Evolutionary conservation across 371 early-diverging fungal species (phyloP), one percentile per base, ranked within the genome.

Genomic region (Cokeromyces recurvatus): DNA sequence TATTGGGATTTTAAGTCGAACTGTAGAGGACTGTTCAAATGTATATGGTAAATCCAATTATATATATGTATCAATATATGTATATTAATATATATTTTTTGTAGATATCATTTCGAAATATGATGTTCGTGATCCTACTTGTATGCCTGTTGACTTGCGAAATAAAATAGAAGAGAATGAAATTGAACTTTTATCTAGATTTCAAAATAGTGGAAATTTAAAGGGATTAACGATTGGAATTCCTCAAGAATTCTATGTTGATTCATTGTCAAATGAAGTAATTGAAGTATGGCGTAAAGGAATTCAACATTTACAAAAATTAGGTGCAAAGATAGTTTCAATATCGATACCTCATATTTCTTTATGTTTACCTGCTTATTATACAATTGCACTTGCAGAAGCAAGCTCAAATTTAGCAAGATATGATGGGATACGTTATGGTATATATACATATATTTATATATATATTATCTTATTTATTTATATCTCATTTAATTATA

Each of bases 401-500:
- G 95, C 97, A 4, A 84, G 87, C 11, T 92, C 92, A 14, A 95
- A 94, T 56, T 56, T 96, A 52, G 85, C 94, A 42, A 71, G 91
- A 44, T 96, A 79, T 50, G 92, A 94, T 63, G 97, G 97, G 2
- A 56, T 91, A 11, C 78, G 91, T 41, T 95, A 86, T 63, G 95
- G 92, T 73, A 57, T 46, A n/a, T n/a, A n/a, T n/a, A n/a, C n/a
- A 17, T 19, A 19, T 22, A 38, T 31, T 27, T 38, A 38, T 24
- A 24, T 9, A 16, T 12, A n/a, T n/a, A n/a, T n/a, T n/a, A n/a
- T n/a, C n/a, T n/a, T n/a, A n/a, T n/a, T n/a, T n/a, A n/a, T n/a
- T n/a, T n/a, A n/a, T n/a, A n/a, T n/a, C n/a, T n/a, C n/a, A n/a
- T n/a, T n/a, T n/a, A n/a, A n/a, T 29, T 29, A 8, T 19, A 21